Percentiles rank a stretch among this genome's conserved stretches.
phyloP scores from a whole-genome alignment of 257 asterid genomes.

The Solanum sitiens region DNA sequence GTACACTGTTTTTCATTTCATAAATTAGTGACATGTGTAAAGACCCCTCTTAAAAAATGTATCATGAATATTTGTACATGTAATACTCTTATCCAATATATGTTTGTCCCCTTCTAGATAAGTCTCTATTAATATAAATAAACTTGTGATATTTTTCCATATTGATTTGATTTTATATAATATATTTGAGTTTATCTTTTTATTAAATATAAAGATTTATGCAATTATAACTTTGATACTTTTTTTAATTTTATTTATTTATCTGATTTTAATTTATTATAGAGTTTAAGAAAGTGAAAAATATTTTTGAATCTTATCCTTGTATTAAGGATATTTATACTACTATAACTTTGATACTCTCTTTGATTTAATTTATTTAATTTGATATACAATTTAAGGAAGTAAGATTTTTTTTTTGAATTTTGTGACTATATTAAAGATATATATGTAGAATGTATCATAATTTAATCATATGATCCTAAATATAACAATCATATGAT shows the following conservation, averaged over 20 bases:
- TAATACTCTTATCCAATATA: not conserved
- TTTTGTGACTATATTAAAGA: too few relatives aligned
- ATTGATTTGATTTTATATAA: not conserved
- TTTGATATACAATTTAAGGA: too few relatives aligned
- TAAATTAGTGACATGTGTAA: not conserved
- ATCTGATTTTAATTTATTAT: not conserved
- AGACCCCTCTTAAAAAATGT: not conserved
- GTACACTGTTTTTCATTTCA: not conserved
- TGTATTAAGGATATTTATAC: too few relatives aligned
- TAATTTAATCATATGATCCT: too few relatives aligned
- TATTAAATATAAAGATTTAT: not conserved
- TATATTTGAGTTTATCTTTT: too few relatives aligned
- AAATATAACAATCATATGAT: too few relatives aligned
- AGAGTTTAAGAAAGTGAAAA: too few relatives aligned
- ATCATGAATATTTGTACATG: not conserved
- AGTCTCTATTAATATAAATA: not conserved
- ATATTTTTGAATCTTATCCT: too few relatives aligned
- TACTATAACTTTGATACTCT: not conserved
- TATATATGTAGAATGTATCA: too few relatives aligned
- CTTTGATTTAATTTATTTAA: too few relatives aligned
- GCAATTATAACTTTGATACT: rapidly evolving
- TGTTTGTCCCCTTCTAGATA: not conserved
- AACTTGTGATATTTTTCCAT: not conserved
- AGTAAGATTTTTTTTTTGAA: too few relatives aligned
- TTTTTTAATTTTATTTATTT: not conserved